phyloP scores from a whole-genome alignment of 1,139 yeast genomes.

The Yamadazyma triangularis region DNA sequence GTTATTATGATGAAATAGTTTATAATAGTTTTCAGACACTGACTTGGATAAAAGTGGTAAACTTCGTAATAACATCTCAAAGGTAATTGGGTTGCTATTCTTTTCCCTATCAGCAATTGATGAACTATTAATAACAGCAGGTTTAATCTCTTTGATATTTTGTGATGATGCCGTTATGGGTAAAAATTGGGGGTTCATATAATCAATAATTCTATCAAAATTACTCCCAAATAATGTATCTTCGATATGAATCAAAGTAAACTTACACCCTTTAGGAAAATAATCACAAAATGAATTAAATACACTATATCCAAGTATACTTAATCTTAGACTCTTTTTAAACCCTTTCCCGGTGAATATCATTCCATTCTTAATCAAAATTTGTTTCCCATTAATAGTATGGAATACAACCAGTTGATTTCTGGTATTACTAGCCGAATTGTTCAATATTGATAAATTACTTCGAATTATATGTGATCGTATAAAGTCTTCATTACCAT shows the following conservation, averaged over 20 bases:
- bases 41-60: constrained; percentile 44
- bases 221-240: constrained; percentile 43
- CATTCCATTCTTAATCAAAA: constrained; percentile 52
- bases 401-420: constrained; percentile 43
- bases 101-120: not conserved
- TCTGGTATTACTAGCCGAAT: constrained; percentile 38
- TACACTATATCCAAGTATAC: constrained; percentile 39
- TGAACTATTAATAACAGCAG: not conserved
- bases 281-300: constrained; percentile 44
- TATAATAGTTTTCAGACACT: constrained; percentile 43
- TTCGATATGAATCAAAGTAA: constrained; percentile 51
- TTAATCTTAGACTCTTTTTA: constrained; percentile 40
- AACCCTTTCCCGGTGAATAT: constrained; percentile 58
- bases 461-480: constrained; percentile 61
- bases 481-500: constrained; percentile 57
- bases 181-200: constrained; percentile 9
- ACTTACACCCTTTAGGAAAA: constrained; percentile 45
- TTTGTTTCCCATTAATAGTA: constrained; percentile 58
- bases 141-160: not conserved
- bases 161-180: not conserved
- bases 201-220: constrained; percentile 9
- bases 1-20: constrained; percentile 43
- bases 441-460: constrained; percentile 24
- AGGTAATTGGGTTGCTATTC: constrained; percentile 19
- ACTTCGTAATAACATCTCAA: constrained; percentile 42